phyloP scores from a whole-genome alignment of 805 yeast species.

The Blastobotrys mokoenaii region DNA sequence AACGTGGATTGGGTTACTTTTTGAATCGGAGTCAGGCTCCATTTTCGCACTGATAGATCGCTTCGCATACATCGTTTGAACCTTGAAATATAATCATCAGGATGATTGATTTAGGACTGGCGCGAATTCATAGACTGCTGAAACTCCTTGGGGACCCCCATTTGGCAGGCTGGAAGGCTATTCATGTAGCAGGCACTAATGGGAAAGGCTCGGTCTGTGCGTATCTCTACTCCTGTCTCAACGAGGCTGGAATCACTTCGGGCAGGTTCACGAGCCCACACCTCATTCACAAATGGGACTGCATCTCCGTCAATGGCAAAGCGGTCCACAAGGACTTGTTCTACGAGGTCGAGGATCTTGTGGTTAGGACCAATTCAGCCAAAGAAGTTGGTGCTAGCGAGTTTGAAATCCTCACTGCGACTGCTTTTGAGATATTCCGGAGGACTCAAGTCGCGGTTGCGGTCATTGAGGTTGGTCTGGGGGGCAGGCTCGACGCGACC shows the following conservation, averaged over 20 bases:
- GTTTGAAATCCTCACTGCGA: conserved; percentile 78
- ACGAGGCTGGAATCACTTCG: conserved; percentile 38
- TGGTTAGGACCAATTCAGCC: conserved; percentile 34
- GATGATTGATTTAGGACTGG: conserved; percentile 48
- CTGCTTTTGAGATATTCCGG: conserved; percentile 71
- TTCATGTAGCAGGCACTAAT: conserved; percentile 96
- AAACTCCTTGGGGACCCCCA: conserved; percentile 63
- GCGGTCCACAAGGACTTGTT: conserved; percentile 46
- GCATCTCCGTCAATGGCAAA: conserved; percentile 55
- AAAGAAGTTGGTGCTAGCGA: conserved; percentile 64
- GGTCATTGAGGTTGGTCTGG: conserved; percentile 88
- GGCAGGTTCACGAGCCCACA: conserved; percentile 93
- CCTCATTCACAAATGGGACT: conserved; percentile 62
- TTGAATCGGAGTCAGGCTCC: not conserved
- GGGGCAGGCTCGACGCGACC: conserved; percentile 86
- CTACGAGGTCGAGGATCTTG: conserved; percentile 34
- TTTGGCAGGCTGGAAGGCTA: conserved; percentile 41
- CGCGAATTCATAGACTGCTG: conserved; percentile 41
- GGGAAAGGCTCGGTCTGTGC: conserved; percentile 94
- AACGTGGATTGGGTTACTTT: not conserved
- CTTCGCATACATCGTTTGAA: no score
- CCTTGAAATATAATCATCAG: not conserved
- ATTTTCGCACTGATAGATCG: not conserved
- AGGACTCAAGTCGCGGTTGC: conserved; percentile 58
- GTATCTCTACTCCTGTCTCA: conserved; percentile 59